Evolutionary conservation across 2,329 filamentous ascomycete genomes (phyloP).

Genomic region (Fusarium poae): DNA sequence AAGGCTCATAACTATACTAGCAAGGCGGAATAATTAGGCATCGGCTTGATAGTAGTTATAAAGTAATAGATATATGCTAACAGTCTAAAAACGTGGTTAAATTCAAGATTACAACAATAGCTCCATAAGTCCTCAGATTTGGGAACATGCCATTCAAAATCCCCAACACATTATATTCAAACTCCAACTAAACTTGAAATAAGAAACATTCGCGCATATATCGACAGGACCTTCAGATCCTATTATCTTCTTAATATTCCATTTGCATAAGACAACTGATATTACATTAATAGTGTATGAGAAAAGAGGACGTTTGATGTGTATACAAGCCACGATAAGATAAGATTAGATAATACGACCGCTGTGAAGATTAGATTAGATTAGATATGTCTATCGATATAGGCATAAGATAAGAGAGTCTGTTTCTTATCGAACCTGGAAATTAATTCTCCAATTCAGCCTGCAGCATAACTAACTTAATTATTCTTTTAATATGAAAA

Average conservation of each 20-base stretch:
- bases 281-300: rapidly evolving
- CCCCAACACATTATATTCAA: too few species aligned
- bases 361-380: neutral
- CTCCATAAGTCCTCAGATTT: too few species aligned
- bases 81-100: too few species aligned
- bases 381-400: neutral
- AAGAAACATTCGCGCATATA: rapidly evolving
- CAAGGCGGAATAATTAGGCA: rapidly evolving
- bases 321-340: neutral
- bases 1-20: rapidly evolving
- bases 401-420: neutral
- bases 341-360: neutral
- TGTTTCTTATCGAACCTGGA: too few species aligned
- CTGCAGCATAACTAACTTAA: too few species aligned
- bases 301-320: neutral
- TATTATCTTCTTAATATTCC: neutral
- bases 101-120: too few species aligned
- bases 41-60: rapidly evolving
- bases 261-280: neutral
- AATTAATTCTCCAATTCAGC: too few species aligned
- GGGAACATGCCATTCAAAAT: too few species aligned
- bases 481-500: too few species aligned
- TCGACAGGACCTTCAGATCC: rapidly evolving
- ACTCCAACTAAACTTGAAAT: neutral
- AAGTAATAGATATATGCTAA: neutral